Percentiles rank a stretch among this genome's conserved stretches.
Conservation (phyloP, 805 yeast species). For the Blastobotrys attinorum region DNA sequence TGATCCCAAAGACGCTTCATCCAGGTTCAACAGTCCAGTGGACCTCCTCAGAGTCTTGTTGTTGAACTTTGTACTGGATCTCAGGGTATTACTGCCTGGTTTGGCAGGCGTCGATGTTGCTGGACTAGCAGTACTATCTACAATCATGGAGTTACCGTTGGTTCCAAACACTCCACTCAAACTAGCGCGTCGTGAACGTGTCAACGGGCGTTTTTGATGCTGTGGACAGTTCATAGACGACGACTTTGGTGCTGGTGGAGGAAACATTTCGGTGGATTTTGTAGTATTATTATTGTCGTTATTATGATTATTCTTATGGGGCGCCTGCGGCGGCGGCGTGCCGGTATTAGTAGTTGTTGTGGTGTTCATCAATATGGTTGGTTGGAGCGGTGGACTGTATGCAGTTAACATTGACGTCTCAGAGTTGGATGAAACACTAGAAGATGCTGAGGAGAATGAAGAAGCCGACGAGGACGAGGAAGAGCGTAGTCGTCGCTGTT, state of each 20-base stretch:
- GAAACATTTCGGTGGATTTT: background rate
- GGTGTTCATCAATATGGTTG: background rate
- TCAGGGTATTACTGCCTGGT: background rate
- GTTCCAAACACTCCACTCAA: background rate
- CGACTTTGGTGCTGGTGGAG: conserved; percentile 1
- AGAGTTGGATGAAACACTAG: background rate
- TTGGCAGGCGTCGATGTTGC: no score
- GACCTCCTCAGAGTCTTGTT: conserved; percentile 30
- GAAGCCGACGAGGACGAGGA: conserved; percentile 1
- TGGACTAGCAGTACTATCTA: no score
- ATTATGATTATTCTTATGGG: background rate
- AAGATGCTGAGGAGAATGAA: background rate
- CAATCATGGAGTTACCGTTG: background rate
- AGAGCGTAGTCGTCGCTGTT: background rate
- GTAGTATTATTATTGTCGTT: background rate
- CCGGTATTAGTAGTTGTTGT: no score
- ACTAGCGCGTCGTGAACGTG: conserved; percentile 1
- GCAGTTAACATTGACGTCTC: background rate
- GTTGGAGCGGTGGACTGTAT: conserved; percentile 1
- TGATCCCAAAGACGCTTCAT: conserved; percentile 25
- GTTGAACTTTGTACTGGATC: background rate
- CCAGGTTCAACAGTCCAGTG: conserved; percentile 34
- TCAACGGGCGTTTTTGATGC: background rate
- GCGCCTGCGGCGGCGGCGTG: background rate
- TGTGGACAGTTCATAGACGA: background rate